A percentile compares a stretch with the other conserved stretches of the same genome.
phyloP scores from a whole-genome alignment of 2,329 filamentous ascomycete genomes.

The Sarocladium brachiariae region DNA sequence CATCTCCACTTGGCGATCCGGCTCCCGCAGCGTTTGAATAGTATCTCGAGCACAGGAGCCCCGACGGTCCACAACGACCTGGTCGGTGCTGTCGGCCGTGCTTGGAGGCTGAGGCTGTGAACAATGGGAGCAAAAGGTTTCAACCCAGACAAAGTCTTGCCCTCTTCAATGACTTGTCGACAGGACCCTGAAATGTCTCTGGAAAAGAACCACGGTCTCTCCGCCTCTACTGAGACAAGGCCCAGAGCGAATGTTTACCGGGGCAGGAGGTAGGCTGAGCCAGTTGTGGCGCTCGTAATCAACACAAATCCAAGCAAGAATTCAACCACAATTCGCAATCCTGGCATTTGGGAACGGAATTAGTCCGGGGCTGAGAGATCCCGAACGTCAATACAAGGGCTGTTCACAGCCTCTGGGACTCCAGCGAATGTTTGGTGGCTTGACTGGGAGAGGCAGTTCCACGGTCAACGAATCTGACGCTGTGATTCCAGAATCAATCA shows the following conservation, averaged over 20 bases:
- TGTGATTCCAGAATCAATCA: too few species aligned
- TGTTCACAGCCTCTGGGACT: neutral
- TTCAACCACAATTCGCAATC: neutral
- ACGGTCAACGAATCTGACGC: too few species aligned
- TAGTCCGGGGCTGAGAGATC: neutral
- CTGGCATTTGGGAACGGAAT: neutral
- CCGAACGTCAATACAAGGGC: neutral
- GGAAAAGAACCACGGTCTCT: neutral
- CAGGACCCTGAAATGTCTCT: neutral
- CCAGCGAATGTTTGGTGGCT: neutral
- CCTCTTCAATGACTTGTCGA: neutral
- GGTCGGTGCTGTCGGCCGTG: too few species aligned
- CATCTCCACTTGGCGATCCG: slow-evolving; percentile 6
- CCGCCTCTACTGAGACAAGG: neutral
- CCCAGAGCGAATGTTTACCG: neutral
- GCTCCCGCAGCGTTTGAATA: neutral
- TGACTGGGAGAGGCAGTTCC: neutral
- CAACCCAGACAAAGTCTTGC: neutral
- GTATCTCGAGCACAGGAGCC: neutral
- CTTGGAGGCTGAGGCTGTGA: too few species aligned
- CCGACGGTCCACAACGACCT: neutral
- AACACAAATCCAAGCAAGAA: neutral
- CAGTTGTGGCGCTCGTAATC: neutral
- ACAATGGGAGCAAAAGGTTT: neutral
- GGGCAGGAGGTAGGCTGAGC: neutral